These are phyloP conservation scores for Microdochium trichocladiopsis DNA, from an alignment of 2,329 filamentous ascomycete genomes.

Conservation along the genomic window DNA sequence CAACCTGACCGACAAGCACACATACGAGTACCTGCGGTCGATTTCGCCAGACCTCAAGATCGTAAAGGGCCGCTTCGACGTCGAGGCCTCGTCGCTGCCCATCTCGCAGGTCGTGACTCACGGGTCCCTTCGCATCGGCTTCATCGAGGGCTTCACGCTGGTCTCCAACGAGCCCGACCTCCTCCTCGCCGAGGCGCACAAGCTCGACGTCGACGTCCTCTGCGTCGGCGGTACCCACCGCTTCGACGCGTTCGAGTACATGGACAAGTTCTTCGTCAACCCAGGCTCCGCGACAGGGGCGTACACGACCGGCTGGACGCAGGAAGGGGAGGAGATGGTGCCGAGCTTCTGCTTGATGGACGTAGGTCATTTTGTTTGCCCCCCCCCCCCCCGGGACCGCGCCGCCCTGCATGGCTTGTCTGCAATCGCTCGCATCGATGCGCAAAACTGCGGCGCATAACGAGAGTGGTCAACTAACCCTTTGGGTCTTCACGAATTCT, in stretches of 20 bases:
- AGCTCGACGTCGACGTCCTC: conserved; percentile 61
- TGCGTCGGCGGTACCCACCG: conserved; percentile 63
- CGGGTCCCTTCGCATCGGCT: conserved; percentile 58
- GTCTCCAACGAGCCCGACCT: conserved; percentile 61
- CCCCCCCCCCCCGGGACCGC: not conserved
- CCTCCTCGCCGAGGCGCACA: conserved; percentile 60
- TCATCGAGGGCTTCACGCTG: conserved; percentile 62
- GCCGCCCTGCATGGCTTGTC: not conserved
- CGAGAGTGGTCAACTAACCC: not conserved
- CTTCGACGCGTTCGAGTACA: conserved; percentile 66
- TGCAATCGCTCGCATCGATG: too few relatives aligned
- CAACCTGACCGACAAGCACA: conserved; percentile 72
- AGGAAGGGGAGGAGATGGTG: conserved; percentile 62
- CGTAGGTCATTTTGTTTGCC: conserved; percentile 50
- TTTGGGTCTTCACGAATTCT: conserved; percentile 1
- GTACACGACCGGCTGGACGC: conserved; percentile 49
- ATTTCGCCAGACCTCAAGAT: conserved; percentile 68
- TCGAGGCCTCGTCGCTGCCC: conserved; percentile 58
- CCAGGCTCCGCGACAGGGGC: conserved; percentile 61
- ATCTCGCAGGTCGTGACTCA: conserved; percentile 61
- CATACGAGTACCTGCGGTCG: conserved; percentile 73
- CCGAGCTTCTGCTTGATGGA: conserved; percentile 98
- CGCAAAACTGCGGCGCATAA: too few relatives aligned
- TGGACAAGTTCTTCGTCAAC: conserved; percentile 69
- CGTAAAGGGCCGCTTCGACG: conserved; percentile 60